These are phyloP conservation scores for Chlorella vulgaris DNA, from an alignment of 139 green algal genomes.

Conservation along the genomic window DNA sequence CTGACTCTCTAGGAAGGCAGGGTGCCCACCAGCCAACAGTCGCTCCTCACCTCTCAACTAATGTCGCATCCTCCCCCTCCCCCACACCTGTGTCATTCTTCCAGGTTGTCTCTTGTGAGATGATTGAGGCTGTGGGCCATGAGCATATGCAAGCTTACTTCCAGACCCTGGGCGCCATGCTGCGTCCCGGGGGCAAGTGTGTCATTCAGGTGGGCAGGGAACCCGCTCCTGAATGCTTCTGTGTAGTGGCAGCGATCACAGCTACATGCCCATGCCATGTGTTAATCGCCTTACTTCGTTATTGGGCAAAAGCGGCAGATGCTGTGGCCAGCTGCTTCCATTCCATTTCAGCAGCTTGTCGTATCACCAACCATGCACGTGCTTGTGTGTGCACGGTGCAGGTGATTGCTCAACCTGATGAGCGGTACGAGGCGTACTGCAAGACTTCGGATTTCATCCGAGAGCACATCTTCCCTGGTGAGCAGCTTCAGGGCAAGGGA, in stretches of 20 bases:
- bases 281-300: background rate
- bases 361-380: too few species aligned
- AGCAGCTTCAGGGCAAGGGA: background rate
- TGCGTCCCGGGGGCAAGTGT: slow-evolving; percentile 79
- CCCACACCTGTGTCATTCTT: too few species aligned
- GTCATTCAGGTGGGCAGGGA: slow-evolving; percentile 76
- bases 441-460: slow-evolving; percentile 93
- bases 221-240: too few species aligned
- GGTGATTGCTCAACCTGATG: slow-evolving; percentile 77
- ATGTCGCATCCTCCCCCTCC: too few species aligned
- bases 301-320: background rate
- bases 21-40: too few species aligned
- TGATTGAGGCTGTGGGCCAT: slow-evolving; percentile 98
- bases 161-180: slow-evolving; percentile 61
- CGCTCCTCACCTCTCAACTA: too few species aligned
- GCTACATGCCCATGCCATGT: too few species aligned
- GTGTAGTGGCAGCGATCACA: too few species aligned
- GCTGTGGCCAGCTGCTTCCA: too few species aligned
- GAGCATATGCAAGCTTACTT: slow-evolving; percentile 92
- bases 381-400: slow-evolving; percentile 9
- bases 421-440: slow-evolving; percentile 91
- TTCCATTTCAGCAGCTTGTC: too few species aligned
- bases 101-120: slow-evolving; percentile 84
- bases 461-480: slow-evolving; percentile 96
- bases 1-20: too few species aligned